Conservation (phyloP, 129 eudicot species). For the Helichrysum umbraculigerum region DNA sequence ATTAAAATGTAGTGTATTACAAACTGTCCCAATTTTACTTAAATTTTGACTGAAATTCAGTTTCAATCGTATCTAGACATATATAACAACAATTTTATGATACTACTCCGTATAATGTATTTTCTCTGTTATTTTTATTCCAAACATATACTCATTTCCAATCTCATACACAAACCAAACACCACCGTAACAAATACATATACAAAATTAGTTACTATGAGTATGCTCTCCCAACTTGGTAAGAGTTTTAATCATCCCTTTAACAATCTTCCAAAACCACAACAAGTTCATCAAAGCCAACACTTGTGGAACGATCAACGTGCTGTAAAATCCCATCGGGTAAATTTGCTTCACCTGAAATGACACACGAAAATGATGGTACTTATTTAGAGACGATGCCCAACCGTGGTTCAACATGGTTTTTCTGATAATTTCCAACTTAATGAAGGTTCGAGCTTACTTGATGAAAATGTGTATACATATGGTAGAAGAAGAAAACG, state of each 20-base stretch:
- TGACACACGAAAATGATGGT: constrained; percentile 13
- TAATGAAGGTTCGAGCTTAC: constrained; percentile 26
- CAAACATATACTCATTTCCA: neutral
- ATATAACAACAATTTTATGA: too few species aligned
- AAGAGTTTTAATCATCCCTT: constrained; percentile 73
- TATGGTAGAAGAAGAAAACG: constrained; percentile 66
- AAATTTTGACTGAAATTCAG: too few species aligned
- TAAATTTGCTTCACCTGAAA: constrained; percentile 65
- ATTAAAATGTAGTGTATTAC: too few species aligned
- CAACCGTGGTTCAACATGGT: neutral
- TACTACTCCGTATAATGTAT: too few species aligned
- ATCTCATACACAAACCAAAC: neutral
- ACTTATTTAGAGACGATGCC: constrained; percentile 35
- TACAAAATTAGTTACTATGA: constrained; percentile 28
- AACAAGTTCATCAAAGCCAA: constrained; percentile 63
- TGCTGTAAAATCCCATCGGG: constrained; percentile 67
- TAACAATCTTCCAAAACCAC: constrained; percentile 87
- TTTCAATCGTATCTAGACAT: too few species aligned
- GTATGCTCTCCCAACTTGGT: constrained; percentile 33
- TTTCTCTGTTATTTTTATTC: too few species aligned
- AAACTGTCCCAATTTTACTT: too few species aligned
- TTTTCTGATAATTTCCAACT: neutral
- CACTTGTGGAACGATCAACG: constrained; percentile 46
- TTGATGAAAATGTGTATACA: constrained; percentile 68
- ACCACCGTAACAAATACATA: neutral